Evolutionary conservation across 2,329 filamentous ascomycete genomes (phyloP).

Genomic region (Colletotrichum spinosum): DNA sequence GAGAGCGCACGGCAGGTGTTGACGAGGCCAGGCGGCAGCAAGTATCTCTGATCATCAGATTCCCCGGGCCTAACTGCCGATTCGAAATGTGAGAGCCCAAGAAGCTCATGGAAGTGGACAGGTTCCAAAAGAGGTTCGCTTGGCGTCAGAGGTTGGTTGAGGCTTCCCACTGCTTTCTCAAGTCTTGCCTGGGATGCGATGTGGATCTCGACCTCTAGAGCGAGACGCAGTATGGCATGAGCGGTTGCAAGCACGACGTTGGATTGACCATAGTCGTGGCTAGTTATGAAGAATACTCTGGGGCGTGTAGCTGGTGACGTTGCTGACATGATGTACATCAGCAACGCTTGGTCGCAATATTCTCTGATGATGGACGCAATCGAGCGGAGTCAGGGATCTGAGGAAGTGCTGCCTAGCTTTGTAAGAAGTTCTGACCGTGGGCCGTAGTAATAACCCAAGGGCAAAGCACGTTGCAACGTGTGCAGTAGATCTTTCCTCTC

Average conservation of each 20-base stretch:
- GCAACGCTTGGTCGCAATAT: too few species aligned
- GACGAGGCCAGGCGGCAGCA: conserved; percentile 2
- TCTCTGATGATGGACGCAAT: too few species aligned
- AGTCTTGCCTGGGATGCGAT: conserved; percentile 49
- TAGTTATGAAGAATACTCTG: conserved; percentile 56
- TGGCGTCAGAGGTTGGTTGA: neutral
- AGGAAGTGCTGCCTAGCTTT: too few species aligned
- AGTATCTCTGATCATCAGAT: neutral
- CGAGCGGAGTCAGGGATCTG: too few species aligned
- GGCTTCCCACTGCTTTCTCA: neutral
- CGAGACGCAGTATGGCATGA: conserved; percentile 50
- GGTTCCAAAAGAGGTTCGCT: neutral
- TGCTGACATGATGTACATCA: neutral
- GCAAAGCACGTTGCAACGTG: too few species aligned
- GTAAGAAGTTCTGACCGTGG: too few species aligned
- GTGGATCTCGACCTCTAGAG: conserved; percentile 53
- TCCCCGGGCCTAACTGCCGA: conserved; percentile 1
- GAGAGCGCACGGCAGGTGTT: conserved; percentile 1
- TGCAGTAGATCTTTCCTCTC: too few species aligned
- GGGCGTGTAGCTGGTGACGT: neutral
- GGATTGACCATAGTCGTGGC: conserved; percentile 58
- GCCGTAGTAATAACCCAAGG: too few species aligned
- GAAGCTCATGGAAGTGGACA: neutral
- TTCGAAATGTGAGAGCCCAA: conserved; percentile 1
- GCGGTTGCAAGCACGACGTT: conserved; percentile 58